A percentile compares a stretch with the other conserved stretches of the same genome.
phyloP scores from a whole-genome alignment of 2,329 filamentous ascomycete species.

The Diaporthe aspalathi region DNA sequence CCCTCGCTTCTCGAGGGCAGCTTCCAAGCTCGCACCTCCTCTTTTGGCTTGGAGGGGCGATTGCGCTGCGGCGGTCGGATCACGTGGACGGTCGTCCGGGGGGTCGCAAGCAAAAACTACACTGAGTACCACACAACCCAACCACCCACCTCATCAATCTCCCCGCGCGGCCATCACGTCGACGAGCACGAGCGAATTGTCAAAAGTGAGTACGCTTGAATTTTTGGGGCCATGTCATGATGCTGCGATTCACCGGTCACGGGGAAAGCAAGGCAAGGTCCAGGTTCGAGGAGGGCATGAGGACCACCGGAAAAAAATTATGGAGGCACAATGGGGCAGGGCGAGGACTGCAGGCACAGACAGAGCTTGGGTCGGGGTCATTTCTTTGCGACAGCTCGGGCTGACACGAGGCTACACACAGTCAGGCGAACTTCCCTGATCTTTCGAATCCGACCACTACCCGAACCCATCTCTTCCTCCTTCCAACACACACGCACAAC shows the following conservation, averaged over 20 bases:
- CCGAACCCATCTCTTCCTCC: slow-evolving; percentile 22
- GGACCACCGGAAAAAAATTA: slow-evolving; percentile 12
- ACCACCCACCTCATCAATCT: slow-evolving; percentile 29
- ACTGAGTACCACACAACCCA: slow-evolving; percentile 31
- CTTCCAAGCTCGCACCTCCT: slow-evolving; percentile 5
- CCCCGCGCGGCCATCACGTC: slow-evolving; percentile 31
- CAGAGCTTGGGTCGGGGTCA: slow-evolving; percentile 28
- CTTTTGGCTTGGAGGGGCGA: slow-evolving; percentile 11
- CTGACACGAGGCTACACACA: slow-evolving; percentile 38
- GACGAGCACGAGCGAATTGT: slow-evolving; percentile 37
- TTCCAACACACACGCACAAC: slow-evolving; percentile 27
- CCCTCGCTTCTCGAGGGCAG: slow-evolving; percentile 3
- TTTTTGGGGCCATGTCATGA: slow-evolving; percentile 24
- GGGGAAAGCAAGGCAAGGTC: background rate
- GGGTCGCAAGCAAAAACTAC: slow-evolving; percentile 35
- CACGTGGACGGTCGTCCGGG: slow-evolving; percentile 33
- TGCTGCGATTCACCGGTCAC: slow-evolving; percentile 14
- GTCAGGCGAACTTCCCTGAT: slow-evolving; percentile 38
- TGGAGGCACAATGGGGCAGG: slow-evolving; percentile 17
- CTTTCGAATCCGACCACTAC: slow-evolving; percentile 23
- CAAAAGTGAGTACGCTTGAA: slow-evolving; percentile 37
- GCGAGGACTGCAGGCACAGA: slow-evolving; percentile 26
- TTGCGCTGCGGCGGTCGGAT: slow-evolving; percentile 17
- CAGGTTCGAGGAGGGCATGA: background rate
- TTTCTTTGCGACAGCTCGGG: slow-evolving; percentile 32